phyloP scores from a whole-genome alignment of 1,284 basidiomycete genomes.

The Cystobasidium pallidum region DNA sequence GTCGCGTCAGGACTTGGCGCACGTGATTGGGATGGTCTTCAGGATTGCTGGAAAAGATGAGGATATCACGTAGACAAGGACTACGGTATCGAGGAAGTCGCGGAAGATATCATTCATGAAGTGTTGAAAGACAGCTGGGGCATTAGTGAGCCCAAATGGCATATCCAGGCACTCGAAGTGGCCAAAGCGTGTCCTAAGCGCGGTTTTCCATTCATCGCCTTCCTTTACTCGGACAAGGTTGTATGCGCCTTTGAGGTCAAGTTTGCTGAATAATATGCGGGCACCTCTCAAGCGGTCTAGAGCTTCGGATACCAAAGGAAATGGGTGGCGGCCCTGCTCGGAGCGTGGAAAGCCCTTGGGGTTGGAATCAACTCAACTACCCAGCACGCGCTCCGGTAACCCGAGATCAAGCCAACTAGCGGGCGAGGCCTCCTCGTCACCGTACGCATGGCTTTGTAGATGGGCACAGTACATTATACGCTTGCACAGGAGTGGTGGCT shows the following conservation, averaged over 20 bases:
- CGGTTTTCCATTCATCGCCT: conserved; percentile 54
- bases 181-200: conserved; percentile 58
- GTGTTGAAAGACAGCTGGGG: conserved; percentile 57
- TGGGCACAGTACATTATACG: conserved; percentile 5
- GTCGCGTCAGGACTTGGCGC: conserved; percentile 56
- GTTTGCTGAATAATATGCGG: conserved; percentile 55
- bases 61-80: conserved; percentile 56
- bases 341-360: not conserved
- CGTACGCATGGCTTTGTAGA: not conserved
- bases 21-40: conserved; percentile 57
- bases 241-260: conserved; percentile 57
- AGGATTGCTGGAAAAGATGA: conserved; percentile 58
- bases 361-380: not conserved
- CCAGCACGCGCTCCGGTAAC: not conserved
- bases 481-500: conserved; percentile 17
- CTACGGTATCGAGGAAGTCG: conserved; percentile 52
- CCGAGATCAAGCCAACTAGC: not conserved
- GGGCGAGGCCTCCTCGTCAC: not conserved
- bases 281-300: conserved; percentile 55
- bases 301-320: conserved; percentile 58
- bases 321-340: conserved; percentile 50
- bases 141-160: conserved; percentile 59
- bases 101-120: conserved; percentile 54
- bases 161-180: conserved; percentile 58
- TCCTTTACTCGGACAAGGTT: conserved; percentile 51